Evolutionary conservation across 2,329 filamentous ascomycete genomes (phyloP).

Genomic region (Colletotrichum endophyticum): DNA sequence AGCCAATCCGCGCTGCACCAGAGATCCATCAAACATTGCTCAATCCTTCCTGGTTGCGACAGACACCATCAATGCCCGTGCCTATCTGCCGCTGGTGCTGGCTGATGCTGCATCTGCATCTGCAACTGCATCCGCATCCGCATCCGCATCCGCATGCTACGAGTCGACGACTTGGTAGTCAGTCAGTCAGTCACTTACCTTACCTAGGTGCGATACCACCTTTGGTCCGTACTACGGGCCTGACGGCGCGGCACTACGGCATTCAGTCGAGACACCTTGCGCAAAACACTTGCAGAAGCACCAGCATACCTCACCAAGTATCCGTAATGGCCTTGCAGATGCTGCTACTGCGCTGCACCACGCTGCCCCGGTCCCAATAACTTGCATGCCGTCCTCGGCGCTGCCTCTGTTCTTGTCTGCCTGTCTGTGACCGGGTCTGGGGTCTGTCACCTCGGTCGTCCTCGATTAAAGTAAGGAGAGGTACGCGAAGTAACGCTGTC

Average conservation of each 20-base stretch:
- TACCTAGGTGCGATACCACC: background rate
- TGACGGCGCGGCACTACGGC: background rate
- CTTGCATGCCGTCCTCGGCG: constrained; percentile 8
- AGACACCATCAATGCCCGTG: constrained; percentile 24
- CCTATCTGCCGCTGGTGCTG: background rate
- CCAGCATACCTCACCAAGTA: background rate
- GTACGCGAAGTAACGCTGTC: constrained; percentile 14
- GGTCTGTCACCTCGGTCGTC: constrained; percentile 11
- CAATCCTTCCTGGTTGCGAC: constrained; percentile 27
- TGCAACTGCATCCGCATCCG: background rate
- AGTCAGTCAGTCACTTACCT: background rate
- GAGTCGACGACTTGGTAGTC: background rate
- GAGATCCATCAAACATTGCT: constrained; percentile 36
- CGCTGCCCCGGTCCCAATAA: background rate
- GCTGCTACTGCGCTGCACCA: background rate
- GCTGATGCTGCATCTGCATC: background rate
- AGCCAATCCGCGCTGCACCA: constrained; percentile 29
- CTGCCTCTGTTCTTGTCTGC: background rate
- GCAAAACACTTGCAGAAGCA: background rate
- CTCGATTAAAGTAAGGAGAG: constrained; percentile 18
- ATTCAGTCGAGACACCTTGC: background rate
- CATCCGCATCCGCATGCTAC: background rate
- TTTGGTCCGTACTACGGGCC: background rate
- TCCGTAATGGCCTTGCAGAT: background rate
- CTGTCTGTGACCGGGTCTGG: background rate